Conservation (phyloP, 805 yeast species). For the Starmerella vaccinii region DNA sequence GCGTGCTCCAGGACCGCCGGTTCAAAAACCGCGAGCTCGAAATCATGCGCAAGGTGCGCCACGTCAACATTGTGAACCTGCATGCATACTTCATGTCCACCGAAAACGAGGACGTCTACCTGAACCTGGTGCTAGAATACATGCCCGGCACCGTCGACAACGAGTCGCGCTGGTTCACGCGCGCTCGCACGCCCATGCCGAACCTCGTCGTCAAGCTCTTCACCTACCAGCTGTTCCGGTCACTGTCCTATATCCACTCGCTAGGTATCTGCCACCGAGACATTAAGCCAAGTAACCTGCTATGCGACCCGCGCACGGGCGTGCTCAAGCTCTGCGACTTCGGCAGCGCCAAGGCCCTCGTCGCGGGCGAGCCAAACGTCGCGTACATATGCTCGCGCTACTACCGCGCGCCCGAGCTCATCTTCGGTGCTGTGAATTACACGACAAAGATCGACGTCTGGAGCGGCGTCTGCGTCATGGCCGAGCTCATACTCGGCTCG, state of each 20-base stretch:
- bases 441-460: constrained; percentile 94
- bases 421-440: constrained; percentile 93
- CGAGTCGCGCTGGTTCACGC: constrained; percentile 64
- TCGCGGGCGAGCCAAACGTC: constrained; percentile 87
- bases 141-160: constrained; percentile 94
- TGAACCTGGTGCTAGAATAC: constrained; percentile 80
- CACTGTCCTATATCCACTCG: constrained; percentile 56
- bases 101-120: constrained; percentile 72
- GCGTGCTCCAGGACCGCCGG: constrained; percentile 91
- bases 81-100: constrained; percentile 75
- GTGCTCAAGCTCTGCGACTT: constrained; percentile 89
- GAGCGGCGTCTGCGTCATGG: constrained; percentile 98
- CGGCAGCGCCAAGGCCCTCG: constrained; percentile 86
- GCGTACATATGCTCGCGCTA: constrained; percentile 93
- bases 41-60: constrained; percentile 83
- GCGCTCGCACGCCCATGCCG: constrained; percentile 65
- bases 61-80: constrained; percentile 77
- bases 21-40: constrained; percentile 95
- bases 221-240: constrained; percentile 71
- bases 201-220: constrained; percentile 76
- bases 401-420: constrained; percentile 94
- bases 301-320: constrained; percentile 77
- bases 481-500: constrained; percentile 88
- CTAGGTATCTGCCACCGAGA: constrained; percentile 77
- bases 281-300: constrained; percentile 79